Percentiles rank a stretch among this genome's conserved stretches.
Conservation (phyloP, 139 green algal genomes). For the Ostreobium quekettii region DNA sequence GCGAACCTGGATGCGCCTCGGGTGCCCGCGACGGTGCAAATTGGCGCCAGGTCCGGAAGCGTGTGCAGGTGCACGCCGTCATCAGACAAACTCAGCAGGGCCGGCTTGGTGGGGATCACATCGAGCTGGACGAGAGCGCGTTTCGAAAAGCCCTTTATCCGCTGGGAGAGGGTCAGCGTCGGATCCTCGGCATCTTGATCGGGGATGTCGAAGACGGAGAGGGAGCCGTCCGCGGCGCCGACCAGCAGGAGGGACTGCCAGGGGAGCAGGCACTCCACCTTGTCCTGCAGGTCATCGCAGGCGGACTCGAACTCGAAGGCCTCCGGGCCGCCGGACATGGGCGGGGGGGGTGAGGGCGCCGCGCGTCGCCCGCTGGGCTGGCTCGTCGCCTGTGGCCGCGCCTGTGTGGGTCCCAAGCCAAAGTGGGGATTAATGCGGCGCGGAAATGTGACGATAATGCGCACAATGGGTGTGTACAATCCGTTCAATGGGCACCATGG, state of each 20-base stretch:
- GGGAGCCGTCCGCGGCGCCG: constrained; percentile 5
- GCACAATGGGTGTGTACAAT: no score
- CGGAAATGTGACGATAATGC: no score
- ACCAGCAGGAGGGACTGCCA: not conserved
- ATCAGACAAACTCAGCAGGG: not conserved
- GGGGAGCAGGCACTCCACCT: constrained; percentile 1
- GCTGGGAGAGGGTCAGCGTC: not conserved
- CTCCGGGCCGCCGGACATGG: no score
- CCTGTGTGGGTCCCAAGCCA: no score
- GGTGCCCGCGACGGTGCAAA: not conserved
- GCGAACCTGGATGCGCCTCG: not conserved
- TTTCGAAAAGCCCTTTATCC: constrained; percentile 3
- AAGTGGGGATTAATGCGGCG: no score
- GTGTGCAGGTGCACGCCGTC: not conserved
- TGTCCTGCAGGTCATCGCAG: constrained; percentile 13
- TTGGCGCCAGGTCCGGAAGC: not conserved
- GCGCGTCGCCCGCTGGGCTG: no score
- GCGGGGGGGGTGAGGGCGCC: no score
- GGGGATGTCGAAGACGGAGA: constrained; percentile 2
- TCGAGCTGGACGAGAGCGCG: constrained; percentile 3
- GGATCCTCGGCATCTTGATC: not conserved
- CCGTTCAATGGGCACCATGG: no score
- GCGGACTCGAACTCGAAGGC: no score
- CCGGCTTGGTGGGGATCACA: not conserved
- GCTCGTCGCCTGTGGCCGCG: no score